These are phyloP conservation scores for Fusarium napiforme DNA, from an alignment of 2,329 filamentous ascomycete species.

Conservation along the genomic window DNA sequence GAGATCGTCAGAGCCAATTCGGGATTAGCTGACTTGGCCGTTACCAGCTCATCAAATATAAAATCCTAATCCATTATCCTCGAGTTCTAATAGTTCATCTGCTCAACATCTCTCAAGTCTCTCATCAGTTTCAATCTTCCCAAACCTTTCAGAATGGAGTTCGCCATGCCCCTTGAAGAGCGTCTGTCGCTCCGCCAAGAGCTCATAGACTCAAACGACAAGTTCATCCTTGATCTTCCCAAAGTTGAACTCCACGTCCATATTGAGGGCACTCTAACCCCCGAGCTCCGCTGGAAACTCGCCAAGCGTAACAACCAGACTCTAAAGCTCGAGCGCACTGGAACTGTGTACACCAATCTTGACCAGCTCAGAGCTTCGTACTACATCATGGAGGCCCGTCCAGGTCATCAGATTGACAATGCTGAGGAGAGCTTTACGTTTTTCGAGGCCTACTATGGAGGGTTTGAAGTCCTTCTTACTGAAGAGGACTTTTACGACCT, in stretches of 20 bases:
- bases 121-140: rapidly evolving
- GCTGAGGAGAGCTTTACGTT: slow-evolving; percentile 54
- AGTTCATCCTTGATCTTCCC: slow-evolving; percentile 15
- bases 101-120: not conserved
- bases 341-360: slow-evolving; percentile 1
- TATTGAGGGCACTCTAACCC: slow-evolving; percentile 77
- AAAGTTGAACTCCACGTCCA: slow-evolving; percentile 59
- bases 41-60: not conserved
- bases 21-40: not conserved
- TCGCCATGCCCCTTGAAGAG: slow-evolving; percentile 18
- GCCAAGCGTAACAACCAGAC: slow-evolving; percentile 71
- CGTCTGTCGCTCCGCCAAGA: slow-evolving; percentile 11
- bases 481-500: slow-evolving; percentile 75
- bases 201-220: slow-evolving; percentile 7
- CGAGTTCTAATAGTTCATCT: too few relatives aligned
- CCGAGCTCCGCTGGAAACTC: slow-evolving; percentile 73
- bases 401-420: slow-evolving; percentile 36
- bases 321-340: slow-evolving; percentile 20
- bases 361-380: slow-evolving; percentile 26
- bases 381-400: slow-evolving; percentile 43
- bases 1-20: rapidly evolving
- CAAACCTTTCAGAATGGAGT: not conserved
- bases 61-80: not conserved
- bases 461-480: slow-evolving; percentile 76
- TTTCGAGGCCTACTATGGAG: slow-evolving; percentile 79